Evolutionary conservation across 345 rosid species (phyloP).

Genomic region (Alliaria petiolata): DNA sequence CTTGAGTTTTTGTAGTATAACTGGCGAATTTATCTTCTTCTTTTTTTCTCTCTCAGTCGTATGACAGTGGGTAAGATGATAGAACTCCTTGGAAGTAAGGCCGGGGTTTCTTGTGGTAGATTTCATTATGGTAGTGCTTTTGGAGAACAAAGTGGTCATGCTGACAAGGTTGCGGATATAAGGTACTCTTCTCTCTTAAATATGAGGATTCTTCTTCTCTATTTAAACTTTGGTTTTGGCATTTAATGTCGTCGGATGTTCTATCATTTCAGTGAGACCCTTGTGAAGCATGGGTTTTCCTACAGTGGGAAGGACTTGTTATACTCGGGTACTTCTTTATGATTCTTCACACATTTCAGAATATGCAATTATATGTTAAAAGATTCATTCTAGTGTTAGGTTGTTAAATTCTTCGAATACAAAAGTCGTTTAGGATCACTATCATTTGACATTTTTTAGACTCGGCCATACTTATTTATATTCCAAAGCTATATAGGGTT

Average conservation of each 20-base stretch:
- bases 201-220: neutral
- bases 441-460: neutral
- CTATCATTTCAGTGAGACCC: conserved; percentile 57
- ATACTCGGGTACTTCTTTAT: conserved; percentile 64
- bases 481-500: neutral
- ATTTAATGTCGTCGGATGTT: conserved; percentile 1
- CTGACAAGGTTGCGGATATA: conserved; percentile 76
- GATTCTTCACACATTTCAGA: neutral
- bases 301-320: conserved; percentile 90
- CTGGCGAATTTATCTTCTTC: neutral
- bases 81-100: conserved; percentile 95
- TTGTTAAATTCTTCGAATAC: neutral
- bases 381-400: conserved; percentile 7
- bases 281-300: conserved; percentile 70
- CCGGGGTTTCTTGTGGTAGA: conserved; percentile 83
- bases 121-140: conserved; percentile 97
- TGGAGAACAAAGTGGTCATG: conserved; percentile 95
- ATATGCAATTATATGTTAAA: no score
- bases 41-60: conserved; percentile 55
- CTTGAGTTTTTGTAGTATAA: conserved; percentile 1
- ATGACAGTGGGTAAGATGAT: conserved; percentile 99
- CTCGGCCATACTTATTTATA: neutral
- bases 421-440: neutral
- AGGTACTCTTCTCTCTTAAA: conserved; percentile 40
- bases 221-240: conserved; percentile 2